Base-by-base conservation (phyloP, 495 filamentous ascomycete species). In the Talaromyces ruber region DNA sequence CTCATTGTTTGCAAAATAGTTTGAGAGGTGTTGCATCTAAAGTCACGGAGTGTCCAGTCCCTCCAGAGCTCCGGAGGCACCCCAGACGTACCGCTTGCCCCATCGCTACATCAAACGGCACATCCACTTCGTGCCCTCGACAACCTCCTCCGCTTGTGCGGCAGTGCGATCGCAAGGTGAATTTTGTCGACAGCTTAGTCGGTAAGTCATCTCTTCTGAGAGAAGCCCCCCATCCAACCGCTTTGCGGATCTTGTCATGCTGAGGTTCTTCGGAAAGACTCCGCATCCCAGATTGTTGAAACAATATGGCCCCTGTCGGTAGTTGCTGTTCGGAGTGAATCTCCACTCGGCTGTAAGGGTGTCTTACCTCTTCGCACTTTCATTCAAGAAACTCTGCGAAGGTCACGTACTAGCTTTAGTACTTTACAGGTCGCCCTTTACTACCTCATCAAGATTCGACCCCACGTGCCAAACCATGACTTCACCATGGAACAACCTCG, bases 131-230 rank as follows among this genome's bases (percentile, higher is more conserved):
- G 60, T 79, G 86, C 65, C 74, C 84, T 60, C 84, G 85, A 64
- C 85, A 86, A 66, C 92, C 93, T 64, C 92, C 94, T 28, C 80
- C 87, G 62, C 84, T 97, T 58, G 81, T 92, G 51, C 89, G 94
- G 62, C 94, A 98, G 79, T 86, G 86, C 68, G 94, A 97, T 71
- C 88, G 94, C 64, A 98, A 97, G 79, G 84, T 89, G 70, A 92
- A 88, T 72, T 98, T 98, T 72, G 94, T 98, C 77, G 93, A 97
- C 73, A 92, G 86, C 78, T 91, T 98, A 72, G 93, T 98, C 82
- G 94, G 94, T 98, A 91, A 94, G 94, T 79, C 52, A 66, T 43
- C 60, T 62, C 61, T 62, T 61, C 39, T 58, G 22, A 32, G 65
- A 65, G 51, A 62, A 43, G 58, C 58, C 62, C 59, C 53, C 39